Base-by-base conservation (phyloP, 768 basidiomycete genomes). In the Boletus subparvulus region DNA sequence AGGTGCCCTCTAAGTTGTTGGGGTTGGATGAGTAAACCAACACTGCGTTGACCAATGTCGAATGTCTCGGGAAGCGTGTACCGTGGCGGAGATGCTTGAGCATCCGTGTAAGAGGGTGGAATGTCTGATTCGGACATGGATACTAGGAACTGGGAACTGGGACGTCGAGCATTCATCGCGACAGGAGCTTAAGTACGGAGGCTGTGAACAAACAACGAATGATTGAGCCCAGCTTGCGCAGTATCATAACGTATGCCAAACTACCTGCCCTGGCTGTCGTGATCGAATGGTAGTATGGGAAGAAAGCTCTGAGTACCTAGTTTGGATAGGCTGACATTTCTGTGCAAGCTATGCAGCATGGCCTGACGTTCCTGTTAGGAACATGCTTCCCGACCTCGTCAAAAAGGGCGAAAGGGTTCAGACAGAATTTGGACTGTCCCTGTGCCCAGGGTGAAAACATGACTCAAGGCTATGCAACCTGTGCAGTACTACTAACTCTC, bases 1-100 rank as follows among this genome's bases (percentile, higher is more conserved):
- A 75, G 67, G 35, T 76, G 75, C 4, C 62, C 66, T 52, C 58
- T 68, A n/a, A 74, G 65, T 24, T 73, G 65, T 12, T 59, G 52
- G 4, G 68, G 56, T 4, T 45, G 50, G 17, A 74, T 55, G 41
- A 74, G 63, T 5, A 57, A 32, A 4, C 5, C 9, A 4, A 57
- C 57, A 6, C 19, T 42, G 9, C 14, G 33, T 2, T 14, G 43
- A 41, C 61, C 61, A 3, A 68, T 59, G 21, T 17, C 14, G 37
- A 61, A 69, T 2, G 56, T 56, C 30, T 57, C 37, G 0, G 67
- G 67, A 24, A 68, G 47, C 6, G 55, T 48, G 43, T 68, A 52
- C 32, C 4, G 41, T 13, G 61, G 58, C 10, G 52, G 48, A 16
- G 50, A 26, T 1, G 39, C 42, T 21, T 42, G 39, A 0, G 7